Evolutionary conservation across 768 basidiomycete genomes (phyloP).

Genomic region (Tulasnella calospora): DNA sequence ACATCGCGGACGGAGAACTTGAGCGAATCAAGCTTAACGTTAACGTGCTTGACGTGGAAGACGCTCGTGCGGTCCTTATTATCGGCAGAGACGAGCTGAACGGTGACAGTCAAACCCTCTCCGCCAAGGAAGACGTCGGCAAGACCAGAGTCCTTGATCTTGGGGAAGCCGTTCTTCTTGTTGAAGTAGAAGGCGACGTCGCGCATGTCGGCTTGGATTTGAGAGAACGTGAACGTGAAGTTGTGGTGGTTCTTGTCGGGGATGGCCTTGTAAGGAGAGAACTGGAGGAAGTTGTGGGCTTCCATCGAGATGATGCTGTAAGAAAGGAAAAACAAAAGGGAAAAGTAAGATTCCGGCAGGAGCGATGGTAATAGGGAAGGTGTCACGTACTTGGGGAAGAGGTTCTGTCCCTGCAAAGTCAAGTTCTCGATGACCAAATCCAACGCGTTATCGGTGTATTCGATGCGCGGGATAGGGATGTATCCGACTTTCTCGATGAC

Average conservation of each 20-base stretch:
- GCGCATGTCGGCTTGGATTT: constrained; percentile 90
- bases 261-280: constrained; percentile 66
- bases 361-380: neutral
- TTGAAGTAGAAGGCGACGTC: constrained; percentile 89
- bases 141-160: constrained; percentile 73
- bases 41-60: constrained; percentile 64
- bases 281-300: constrained; percentile 75
- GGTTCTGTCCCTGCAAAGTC: constrained; percentile 77
- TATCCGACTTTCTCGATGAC: constrained; percentile 63
- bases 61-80: constrained; percentile 58
- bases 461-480: constrained; percentile 81
- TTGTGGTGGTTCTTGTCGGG: constrained; percentile 62
- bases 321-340: neutral
- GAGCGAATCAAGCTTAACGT: constrained; percentile 79
- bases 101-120: constrained; percentile 65
- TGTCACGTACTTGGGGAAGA: constrained; percentile 62
- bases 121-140: constrained; percentile 85
- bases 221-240: constrained; percentile 67
- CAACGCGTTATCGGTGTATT: constrained; percentile 81
- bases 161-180: constrained; percentile 78
- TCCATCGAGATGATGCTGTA: constrained; percentile 47
- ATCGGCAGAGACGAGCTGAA: constrained; percentile 56
- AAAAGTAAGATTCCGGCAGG: neutral
- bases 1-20: constrained; percentile 85
- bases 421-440: constrained; percentile 94